phyloP scores from a whole-genome alignment of 2,329 filamentous ascomycete genomes.

The Colletotrichum horii region DNA sequence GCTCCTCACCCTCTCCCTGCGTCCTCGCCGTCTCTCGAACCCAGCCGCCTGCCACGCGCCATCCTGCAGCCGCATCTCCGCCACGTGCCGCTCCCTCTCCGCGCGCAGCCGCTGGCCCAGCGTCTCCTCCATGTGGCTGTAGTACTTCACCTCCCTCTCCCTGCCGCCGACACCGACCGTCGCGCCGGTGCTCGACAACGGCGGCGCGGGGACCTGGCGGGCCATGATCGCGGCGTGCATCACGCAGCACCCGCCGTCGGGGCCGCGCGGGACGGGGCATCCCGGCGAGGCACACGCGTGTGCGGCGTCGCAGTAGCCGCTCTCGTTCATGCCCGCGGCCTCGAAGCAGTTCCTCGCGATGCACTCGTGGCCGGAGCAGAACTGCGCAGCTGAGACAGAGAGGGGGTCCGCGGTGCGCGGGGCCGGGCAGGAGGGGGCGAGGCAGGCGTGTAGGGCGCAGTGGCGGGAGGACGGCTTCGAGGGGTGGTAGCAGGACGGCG shows the following conservation, averaged over 20 bases:
- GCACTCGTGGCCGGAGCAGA: conserved; percentile 20
- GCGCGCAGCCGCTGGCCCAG: conserved; percentile 12
- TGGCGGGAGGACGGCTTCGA: not conserved
- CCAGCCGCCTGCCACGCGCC: not conserved
- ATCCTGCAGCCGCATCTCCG: not conserved
- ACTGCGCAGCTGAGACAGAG: not conserved
- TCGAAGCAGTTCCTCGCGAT: not conserved
- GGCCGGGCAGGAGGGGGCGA: not conserved
- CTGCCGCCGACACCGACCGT: not conserved
- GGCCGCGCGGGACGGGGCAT: not conserved
- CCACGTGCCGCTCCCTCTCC: conserved; percentile 11
- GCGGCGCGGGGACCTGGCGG: not conserved
- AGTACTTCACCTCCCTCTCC: not conserved
- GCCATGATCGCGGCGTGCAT: conserved; percentile 5
- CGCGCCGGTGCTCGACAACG: not conserved
- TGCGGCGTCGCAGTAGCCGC: conserved; percentile 5
- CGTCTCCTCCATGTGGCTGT: conserved; percentile 19
- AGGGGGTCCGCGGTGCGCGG: conserved; percentile 20
- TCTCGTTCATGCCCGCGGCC: not conserved
- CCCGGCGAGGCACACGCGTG: conserved; percentile 10
- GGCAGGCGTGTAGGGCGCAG: conserved; percentile 21
- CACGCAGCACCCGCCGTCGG: not conserved
- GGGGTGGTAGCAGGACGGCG: not conserved
- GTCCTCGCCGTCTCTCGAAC: not conserved
- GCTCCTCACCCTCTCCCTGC: not conserved